Evolutionary conservation across 106 monocot species (phyloP), one percentile per base, ranked within the genome.

Genomic region (Narthecium ossifragum): DNA sequence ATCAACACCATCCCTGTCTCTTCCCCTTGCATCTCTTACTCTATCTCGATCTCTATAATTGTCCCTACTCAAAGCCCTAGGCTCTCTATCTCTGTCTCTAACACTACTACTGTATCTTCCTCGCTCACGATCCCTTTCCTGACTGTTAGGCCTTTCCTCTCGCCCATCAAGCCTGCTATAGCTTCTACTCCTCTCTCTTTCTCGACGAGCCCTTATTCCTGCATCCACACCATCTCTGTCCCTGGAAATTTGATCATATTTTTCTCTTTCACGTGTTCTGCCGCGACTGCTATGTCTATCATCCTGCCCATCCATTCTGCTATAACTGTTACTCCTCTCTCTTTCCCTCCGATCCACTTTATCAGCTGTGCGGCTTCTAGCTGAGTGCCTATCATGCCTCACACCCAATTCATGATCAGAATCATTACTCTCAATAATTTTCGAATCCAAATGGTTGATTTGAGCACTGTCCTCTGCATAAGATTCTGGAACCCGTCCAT

Each of bases 241-340:
- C 43, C 43, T 79, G 8, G 30, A 43, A 55, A 48, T 60, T 25
- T 51, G 29, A 49, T 62, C 56, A 8, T 63, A 37, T 53, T 57
- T 63, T 21, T 75, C 78, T 30, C 57, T 59, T 17, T 67, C 55
- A 20, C 64, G 65, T 18, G 37, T 48, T 57, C 69, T 73, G 26
- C 75, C 92, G 13, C 32, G 50, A 41, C 71, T 63, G 26, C 53
- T 40, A 61, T 64, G 50, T 4, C 70, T 61, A 8, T 58, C 63
- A 15, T 71, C 78, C 31, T 46, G 52, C 32, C 32, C 48, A 30
- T 80, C 76, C 69, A 53, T 39, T 62, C 69, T 77, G 46, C 79
- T 70, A 30, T 59, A 47, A 64, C 75, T 74, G 25, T 29, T 59
- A 59, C 70, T 83, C n/a, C 74, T 66, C 46, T 76, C 70, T 34